These are phyloP conservation scores for Dendrobium officinale DNA, from an alignment of 106 monocot species.

Conservation along the genomic window DNA sequence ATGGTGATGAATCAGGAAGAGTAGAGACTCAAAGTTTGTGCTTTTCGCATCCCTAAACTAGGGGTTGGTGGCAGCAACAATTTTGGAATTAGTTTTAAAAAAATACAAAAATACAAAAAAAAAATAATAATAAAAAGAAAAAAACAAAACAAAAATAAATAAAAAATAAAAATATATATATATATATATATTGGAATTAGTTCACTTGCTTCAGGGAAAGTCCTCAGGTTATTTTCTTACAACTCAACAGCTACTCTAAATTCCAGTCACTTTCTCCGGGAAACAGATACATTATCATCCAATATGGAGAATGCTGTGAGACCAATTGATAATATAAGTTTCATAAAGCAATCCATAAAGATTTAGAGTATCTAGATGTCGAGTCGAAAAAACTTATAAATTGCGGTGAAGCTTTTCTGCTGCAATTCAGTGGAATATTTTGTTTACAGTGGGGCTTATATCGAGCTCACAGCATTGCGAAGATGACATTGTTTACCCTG, in stretches of 20 bases:
- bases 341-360: constrained; percentile 93
- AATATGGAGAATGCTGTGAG: constrained; percentile 35
- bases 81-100: constrained; percentile 29
- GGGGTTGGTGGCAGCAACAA: constrained; percentile 52
- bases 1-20: constrained; percentile 13
- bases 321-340: constrained; percentile 98
- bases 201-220: constrained; percentile 40
- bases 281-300: constrained; percentile 53
- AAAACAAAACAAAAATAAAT: no score
- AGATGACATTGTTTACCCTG: constrained; percentile 97
- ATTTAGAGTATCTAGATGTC: constrained; percentile 89
- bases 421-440: constrained; percentile 90
- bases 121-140: no score
- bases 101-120: no score
- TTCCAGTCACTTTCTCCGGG: constrained; percentile 85
- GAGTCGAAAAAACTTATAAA: constrained; percentile 87
- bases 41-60: constrained; percentile 73
- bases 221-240: constrained; percentile 51
- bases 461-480: constrained; percentile 97
- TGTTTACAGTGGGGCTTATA: constrained; percentile 91
- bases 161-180: no score
- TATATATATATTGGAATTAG: constrained; percentile 25
- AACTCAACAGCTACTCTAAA: constrained; percentile 68
- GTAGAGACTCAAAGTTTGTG: constrained; percentile 1
- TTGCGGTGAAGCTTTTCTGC: constrained; percentile 57